These are phyloP conservation scores for Capsella bursapastoris DNA, from an alignment of 345 rosid genomes.

Conservation along the genomic window DNA sequence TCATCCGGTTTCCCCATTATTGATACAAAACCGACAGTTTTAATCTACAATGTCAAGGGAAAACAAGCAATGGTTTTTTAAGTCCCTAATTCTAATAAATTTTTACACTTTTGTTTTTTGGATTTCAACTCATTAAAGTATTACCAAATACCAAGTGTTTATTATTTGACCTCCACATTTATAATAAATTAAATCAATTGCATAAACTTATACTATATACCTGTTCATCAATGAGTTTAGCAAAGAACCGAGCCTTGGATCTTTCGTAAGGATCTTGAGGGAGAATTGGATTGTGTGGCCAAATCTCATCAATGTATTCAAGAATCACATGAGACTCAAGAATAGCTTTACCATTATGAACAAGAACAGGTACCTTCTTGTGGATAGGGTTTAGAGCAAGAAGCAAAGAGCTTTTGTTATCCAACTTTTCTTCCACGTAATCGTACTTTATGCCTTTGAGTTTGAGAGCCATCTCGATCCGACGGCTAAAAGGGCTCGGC, in stretches of 20 bases:
- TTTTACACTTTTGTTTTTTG: background rate
- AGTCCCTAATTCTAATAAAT: background rate
- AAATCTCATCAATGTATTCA: constrained; percentile 57
- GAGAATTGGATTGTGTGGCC: constrained; percentile 49
- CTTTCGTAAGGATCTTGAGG: constrained; percentile 52
- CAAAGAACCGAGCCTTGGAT: constrained; percentile 53
- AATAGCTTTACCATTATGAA: constrained; percentile 52
- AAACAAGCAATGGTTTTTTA: background rate
- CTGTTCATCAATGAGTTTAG: constrained; percentile 48
- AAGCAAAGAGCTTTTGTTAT: constrained; percentile 49
- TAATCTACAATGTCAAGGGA: constrained; percentile 4
- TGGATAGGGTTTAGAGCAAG: constrained; percentile 50
- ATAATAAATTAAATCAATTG: too few species aligned
- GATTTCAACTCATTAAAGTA: background rate
- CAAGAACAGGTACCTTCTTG: constrained; percentile 55
- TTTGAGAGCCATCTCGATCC: constrained; percentile 52
- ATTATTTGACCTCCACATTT: background rate
- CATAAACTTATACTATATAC: background rate
- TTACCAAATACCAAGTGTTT: background rate
- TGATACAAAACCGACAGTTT: background rate
- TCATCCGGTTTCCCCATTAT: constrained; percentile 29
- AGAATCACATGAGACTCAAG: constrained; percentile 51
- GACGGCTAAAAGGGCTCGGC: constrained; percentile 51
- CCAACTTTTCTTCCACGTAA: constrained; percentile 48
- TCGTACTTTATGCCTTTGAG: constrained; percentile 52